Conservation (phyloP, 2,329 filamentous ascomycete genomes). For the Aspergillus ochraceoroseus region DNA sequence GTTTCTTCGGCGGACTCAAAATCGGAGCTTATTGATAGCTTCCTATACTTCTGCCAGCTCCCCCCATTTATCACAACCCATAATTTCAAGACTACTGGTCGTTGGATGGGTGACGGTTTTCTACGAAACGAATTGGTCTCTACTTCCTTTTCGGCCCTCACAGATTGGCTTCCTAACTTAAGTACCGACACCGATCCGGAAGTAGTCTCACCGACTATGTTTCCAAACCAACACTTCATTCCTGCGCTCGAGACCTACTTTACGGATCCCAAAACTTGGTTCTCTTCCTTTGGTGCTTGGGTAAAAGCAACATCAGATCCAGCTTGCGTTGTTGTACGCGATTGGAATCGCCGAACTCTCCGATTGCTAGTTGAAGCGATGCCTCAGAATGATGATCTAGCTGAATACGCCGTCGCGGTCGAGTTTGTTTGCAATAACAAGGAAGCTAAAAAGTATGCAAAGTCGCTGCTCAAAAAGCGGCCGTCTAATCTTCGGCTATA, state of each 20-base stretch:
- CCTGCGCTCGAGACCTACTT: slow-evolving; percentile 54
- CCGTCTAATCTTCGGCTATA: slow-evolving; percentile 65
- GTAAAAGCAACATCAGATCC: slow-evolving; percentile 22
- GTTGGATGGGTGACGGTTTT: slow-evolving; percentile 53
- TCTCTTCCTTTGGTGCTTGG: slow-evolving; percentile 37
- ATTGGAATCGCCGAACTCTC: slow-evolving; percentile 53
- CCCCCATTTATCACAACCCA: slow-evolving; percentile 48
- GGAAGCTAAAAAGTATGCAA: slow-evolving; percentile 65
- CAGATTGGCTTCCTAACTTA: slow-evolving; percentile 25
- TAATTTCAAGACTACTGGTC: slow-evolving; percentile 27
- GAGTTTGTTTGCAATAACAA: slow-evolving; percentile 53
- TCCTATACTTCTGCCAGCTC: slow-evolving; percentile 63
- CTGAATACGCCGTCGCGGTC: slow-evolving; percentile 66
- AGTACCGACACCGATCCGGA: slow-evolving; percentile 9
- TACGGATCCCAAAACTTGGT: slow-evolving; percentile 46
- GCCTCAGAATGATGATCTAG: slow-evolving; percentile 51
- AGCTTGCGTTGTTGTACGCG: slow-evolving; percentile 37
- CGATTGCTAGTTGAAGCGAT: slow-evolving; percentile 51
- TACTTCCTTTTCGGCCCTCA: slow-evolving; percentile 21
- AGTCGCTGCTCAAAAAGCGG: slow-evolving; percentile 64
- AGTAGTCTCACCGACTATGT: slow-evolving; percentile 28
- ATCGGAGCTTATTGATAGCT: slow-evolving; percentile 60
- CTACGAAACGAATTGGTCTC: slow-evolving; percentile 42
- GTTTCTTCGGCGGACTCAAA: slow-evolving; percentile 32
- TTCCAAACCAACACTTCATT: slow-evolving; percentile 37